Percentiles rank a stretch among this genome's conserved stretches.
Evolutionary conservation across 2,329 filamentous ascomycete genomes (phyloP).

Genomic region (Cladosporium halotolerans): DNA sequence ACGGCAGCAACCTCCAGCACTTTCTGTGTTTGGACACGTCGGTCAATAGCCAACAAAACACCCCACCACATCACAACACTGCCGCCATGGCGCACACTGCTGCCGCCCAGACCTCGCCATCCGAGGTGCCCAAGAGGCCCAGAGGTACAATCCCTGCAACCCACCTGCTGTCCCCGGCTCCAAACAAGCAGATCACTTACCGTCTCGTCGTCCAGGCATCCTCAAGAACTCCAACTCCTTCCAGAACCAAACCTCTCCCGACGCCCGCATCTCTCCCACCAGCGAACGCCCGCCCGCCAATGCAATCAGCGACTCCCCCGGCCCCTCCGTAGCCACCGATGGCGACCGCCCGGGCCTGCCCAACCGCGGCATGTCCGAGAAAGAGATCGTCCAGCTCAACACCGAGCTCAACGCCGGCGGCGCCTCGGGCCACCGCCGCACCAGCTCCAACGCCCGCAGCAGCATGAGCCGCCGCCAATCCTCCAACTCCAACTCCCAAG

Average conservation of each 20-base stretch:
- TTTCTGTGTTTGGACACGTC: too few relatives aligned
- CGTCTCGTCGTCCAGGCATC: constrained; percentile 59
- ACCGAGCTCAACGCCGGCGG: constrained; percentile 84
- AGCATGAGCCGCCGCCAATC: constrained; percentile 69
- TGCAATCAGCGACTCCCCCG: constrained; percentile 19
- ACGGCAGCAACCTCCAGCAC: too few relatives aligned
- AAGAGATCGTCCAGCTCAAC: constrained; percentile 89
- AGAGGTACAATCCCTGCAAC: constrained; percentile 30
- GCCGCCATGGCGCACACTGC: constrained; percentile 25
- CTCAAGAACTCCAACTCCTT: constrained; percentile 77
- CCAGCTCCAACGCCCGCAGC: constrained; percentile 68
- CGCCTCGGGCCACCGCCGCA: constrained; percentile 62
- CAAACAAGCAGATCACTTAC: constrained; percentile 5
- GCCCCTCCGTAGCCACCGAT: constrained; percentile 21
- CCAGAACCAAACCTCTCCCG: constrained; percentile 47
- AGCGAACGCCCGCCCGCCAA: constrained; percentile 21
- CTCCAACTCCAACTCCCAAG: constrained; percentile 36
- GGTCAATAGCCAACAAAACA: too few relatives aligned
- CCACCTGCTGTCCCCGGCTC: neutral
- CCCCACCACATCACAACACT: neutral
- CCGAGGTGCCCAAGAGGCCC: constrained; percentile 36
- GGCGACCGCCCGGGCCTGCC: constrained; percentile 34
- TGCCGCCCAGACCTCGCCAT: constrained; percentile 22
- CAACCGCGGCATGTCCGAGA: constrained; percentile 57
- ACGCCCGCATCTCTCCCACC: constrained; percentile 42